Evolutionary conservation across 352 stramenopile genomes (phyloP).

Genomic region (Pythium periplocum): DNA sequence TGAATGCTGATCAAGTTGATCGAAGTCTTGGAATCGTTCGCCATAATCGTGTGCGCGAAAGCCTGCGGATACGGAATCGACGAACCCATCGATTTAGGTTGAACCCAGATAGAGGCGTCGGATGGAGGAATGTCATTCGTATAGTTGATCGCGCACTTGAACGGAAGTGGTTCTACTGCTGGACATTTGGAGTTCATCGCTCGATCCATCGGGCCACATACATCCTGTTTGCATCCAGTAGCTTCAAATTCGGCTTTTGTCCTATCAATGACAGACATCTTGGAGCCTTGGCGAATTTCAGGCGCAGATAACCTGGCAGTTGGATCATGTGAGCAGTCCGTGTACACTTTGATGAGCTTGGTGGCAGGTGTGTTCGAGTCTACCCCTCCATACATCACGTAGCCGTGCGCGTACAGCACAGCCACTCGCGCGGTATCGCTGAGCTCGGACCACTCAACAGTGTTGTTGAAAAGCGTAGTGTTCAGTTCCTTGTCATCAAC

Average conservation of each 20-base stretch:
- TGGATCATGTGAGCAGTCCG: constrained; percentile 14
- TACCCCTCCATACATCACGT: constrained; percentile 28
- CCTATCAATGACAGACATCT: constrained; percentile 20
- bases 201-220: no score
- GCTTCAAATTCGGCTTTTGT: no score
- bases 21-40: not conserved
- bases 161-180: no score
- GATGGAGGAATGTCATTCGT: no score
- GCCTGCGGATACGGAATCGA: constrained; percentile 32
- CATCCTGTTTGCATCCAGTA: no score
- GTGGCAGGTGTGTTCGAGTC: constrained; percentile 15
- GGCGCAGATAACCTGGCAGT: not conserved
- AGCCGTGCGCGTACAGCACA: constrained; percentile 42
- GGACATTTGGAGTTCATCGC: no score
- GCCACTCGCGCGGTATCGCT: constrained; percentile 34
- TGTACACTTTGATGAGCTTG: constrained; percentile 35
- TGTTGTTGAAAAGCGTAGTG: not conserved
- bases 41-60: constrained; percentile 24
- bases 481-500: no score
- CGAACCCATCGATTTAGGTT: constrained; percentile 14
- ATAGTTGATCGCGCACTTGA: no score
- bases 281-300: not conserved
- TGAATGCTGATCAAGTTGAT: constrained; percentile 34
- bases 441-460: constrained; percentile 23
- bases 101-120: no score